phyloP scores from a whole-genome alignment of 345 rosid species.

The Populus euphratica region DNA sequence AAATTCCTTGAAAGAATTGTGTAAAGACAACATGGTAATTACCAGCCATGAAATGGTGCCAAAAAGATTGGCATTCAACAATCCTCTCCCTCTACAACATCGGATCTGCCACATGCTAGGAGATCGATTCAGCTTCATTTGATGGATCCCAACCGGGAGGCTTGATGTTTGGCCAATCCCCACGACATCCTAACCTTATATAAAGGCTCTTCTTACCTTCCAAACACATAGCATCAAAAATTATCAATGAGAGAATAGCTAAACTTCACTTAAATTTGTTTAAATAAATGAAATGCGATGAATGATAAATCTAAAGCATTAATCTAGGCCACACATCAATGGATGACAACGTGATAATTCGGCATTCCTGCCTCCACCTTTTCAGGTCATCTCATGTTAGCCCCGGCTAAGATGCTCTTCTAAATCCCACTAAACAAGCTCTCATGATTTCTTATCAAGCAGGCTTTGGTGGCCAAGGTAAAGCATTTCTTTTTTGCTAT shows the following conservation, averaged over 20 bases:
- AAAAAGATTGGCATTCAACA: background rate
- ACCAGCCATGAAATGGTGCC: background rate
- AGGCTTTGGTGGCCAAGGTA: too few species aligned
- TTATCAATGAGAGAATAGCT: background rate
- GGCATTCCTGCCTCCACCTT: too few species aligned
- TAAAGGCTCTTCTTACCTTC: conserved; percentile 84
- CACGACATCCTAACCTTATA: conserved; percentile 79
- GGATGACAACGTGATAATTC: too few species aligned
- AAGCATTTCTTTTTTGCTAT: too few species aligned
- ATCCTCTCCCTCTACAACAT: background rate
- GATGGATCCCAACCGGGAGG: conserved; percentile 85
- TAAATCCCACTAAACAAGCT: too few species aligned
- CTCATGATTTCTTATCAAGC: too few species aligned
- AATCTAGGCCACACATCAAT: too few species aligned
- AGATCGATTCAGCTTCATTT: conserved; percentile 22
- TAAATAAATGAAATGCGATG: background rate
- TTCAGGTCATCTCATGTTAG: too few species aligned
- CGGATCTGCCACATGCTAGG: conserved; percentile 6
- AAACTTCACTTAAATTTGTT: background rate
- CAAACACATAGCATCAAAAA: background rate
- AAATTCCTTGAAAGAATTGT: too few species aligned
- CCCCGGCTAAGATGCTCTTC: too few species aligned
- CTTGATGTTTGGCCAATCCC: conserved; percentile 84
- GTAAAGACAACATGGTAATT: too few species aligned
- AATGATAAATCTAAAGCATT: too few species aligned